Evolutionary conservation across 345 rosid genomes (phyloP).

Genomic region (Hibiscus syriacus): DNA sequence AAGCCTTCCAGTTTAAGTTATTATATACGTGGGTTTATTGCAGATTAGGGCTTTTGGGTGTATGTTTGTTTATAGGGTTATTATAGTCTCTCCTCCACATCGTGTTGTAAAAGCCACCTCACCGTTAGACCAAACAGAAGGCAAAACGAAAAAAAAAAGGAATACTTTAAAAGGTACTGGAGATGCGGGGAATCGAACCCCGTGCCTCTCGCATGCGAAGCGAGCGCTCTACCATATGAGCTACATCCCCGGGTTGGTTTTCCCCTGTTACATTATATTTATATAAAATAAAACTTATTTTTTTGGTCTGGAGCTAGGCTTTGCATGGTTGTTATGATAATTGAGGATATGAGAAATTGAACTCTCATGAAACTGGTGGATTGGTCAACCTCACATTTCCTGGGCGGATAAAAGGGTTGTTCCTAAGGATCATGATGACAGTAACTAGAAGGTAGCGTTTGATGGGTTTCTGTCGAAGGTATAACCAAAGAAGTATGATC

Average conservation of each 20-base stretch:
- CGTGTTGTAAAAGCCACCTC: not conserved
- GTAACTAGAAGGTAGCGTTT: slow-evolving; percentile 76
- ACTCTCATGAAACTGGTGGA: slow-evolving; percentile 26
- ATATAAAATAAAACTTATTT: not conserved
- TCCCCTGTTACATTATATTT: too few species aligned
- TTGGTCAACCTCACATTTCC: slow-evolving; percentile 78
- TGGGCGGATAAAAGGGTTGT: slow-evolving; percentile 94
- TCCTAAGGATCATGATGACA: slow-evolving; percentile 73
- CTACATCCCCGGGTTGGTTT: too few species aligned
- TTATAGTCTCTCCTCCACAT: not conserved
- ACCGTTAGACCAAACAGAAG: too few species aligned
- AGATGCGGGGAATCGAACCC: slow-evolving; percentile 89
- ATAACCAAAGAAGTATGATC: not conserved
- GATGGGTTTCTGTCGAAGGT: slow-evolving; percentile 70
- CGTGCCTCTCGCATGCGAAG: slow-evolving; percentile 89
- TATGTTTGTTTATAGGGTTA: not conserved
- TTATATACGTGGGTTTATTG: not conserved
- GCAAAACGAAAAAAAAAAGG: too few species aligned
- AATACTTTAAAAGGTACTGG: slow-evolving; percentile 21
- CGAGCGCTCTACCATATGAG: slow-evolving; percentile 93
- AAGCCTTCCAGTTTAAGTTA: not conserved
- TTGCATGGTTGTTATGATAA: not conserved
- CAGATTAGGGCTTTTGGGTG: not conserved
- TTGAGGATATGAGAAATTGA: not conserved
- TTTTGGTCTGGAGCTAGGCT: not conserved